These are phyloP conservation scores for Buxus sempervirens DNA, from an alignment of 164 flowering plant genomes.

Conservation along the genomic window DNA sequence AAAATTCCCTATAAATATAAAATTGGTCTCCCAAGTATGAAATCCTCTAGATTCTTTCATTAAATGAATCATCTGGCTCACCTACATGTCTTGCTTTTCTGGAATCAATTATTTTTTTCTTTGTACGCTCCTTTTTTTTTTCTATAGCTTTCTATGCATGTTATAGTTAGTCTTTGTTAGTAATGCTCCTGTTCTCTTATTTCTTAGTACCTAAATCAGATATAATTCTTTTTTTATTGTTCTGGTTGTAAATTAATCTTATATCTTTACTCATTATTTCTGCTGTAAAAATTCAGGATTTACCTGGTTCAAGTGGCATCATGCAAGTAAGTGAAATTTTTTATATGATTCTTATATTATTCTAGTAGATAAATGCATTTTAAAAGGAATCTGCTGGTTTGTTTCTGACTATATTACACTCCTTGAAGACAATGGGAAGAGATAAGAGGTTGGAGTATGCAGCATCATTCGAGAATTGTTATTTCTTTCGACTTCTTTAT, in stretches of 20 bases:
- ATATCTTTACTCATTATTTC: not conserved
- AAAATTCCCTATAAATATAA: not conserved
- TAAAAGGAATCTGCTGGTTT: not conserved
- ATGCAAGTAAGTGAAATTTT: conserved; percentile 78
- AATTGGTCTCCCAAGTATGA: not conserved
- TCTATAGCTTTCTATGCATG: not conserved
- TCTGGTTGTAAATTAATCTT: not conserved
- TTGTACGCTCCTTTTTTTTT: not conserved
- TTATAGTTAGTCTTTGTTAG: not conserved
- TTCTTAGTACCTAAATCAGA: not conserved
- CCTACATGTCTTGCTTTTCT: not conserved
- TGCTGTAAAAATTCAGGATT: conserved; percentile 50
- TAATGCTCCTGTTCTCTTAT: not conserved
- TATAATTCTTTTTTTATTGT: too few relatives aligned
- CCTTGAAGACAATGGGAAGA: conserved; percentile 85
- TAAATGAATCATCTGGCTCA: not conserved
- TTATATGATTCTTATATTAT: conserved; percentile 1
- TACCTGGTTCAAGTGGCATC: conserved; percentile 91
- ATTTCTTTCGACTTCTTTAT: conserved; percentile 84
- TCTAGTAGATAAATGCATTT: not conserved
- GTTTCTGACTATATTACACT: conserved; percentile 14
- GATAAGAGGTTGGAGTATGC: conserved; percentile 93
- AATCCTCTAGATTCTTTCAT: not conserved
- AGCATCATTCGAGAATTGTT: conserved; percentile 77
- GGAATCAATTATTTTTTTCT: not conserved